Conservation (phyloP, 306 rosid genomes). For the Cucurbita moschata region DNA sequence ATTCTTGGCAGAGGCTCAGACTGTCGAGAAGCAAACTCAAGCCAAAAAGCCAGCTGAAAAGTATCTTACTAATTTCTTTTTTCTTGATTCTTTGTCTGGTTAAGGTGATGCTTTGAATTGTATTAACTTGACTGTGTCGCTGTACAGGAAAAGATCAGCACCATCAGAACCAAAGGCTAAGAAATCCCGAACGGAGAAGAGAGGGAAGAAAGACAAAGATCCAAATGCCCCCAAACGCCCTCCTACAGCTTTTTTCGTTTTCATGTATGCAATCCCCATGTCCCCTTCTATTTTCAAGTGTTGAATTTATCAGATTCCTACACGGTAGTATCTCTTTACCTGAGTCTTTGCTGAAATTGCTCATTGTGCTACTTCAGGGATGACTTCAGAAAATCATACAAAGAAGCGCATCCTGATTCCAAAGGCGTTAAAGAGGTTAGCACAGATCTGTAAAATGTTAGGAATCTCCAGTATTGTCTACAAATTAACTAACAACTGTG, state of each 20-base stretch:
- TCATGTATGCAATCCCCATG: slow-evolving; percentile 36
- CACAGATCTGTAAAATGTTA: background rate
- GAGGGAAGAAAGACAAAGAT: slow-evolving; percentile 42
- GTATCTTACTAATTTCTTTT: slow-evolving; percentile 6
- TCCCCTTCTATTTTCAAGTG: no score
- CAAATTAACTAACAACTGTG: no score
- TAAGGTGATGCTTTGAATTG: background rate
- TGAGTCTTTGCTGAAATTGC: background rate
- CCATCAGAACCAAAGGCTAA: slow-evolving; percentile 46
- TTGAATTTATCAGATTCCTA: background rate
- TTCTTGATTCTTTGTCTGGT: background rate
- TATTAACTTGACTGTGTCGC: background rate
- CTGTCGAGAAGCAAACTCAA: slow-evolving; percentile 45
- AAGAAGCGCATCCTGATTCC: slow-evolving; percentile 62
- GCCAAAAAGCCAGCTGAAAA: slow-evolving; percentile 34
- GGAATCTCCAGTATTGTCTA: no score
- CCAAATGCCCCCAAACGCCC: slow-evolving; percentile 79
- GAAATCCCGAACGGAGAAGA: slow-evolving; percentile 29
- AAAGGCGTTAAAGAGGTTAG: slow-evolving; percentile 54
- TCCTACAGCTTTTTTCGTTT: slow-evolving; percentile 63
- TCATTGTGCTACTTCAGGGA: slow-evolving; percentile 28
- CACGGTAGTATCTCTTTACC: background rate
- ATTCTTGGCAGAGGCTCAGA: slow-evolving; percentile 39
- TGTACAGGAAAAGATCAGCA: slow-evolving; percentile 38
- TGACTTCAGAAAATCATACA: slow-evolving; percentile 55